Percentiles rank a stretch among this genome's conserved stretches.
Evolutionary conservation across 352 stramenopile species (phyloP).

Genomic region (Phytophthora vignae): DNA sequence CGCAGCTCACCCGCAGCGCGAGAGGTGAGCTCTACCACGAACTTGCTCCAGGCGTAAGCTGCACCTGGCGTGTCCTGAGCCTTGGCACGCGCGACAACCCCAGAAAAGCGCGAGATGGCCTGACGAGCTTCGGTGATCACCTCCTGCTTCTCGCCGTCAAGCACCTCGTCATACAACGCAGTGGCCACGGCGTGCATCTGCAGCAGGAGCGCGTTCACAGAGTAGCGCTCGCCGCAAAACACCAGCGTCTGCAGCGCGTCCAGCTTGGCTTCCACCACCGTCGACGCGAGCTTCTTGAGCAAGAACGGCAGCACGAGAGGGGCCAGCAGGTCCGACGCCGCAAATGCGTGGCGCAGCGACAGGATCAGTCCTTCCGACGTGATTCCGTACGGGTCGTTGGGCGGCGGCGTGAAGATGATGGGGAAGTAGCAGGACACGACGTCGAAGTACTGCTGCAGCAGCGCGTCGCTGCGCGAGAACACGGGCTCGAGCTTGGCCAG

Average conservation of each 20-base stretch:
- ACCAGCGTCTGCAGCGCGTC: slow-evolving; percentile 86
- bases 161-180: slow-evolving; percentile 82
- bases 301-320: slow-evolving; percentile 88
- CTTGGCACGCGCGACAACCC: slow-evolving; percentile 70
- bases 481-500: slow-evolving; percentile 63
- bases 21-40: slow-evolving; percentile 81
- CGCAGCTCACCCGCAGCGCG: slow-evolving; percentile 70
- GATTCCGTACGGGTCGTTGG: slow-evolving; percentile 92
- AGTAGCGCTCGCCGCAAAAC: slow-evolving; percentile 83
- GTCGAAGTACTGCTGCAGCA: slow-evolving; percentile 90
- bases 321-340: slow-evolving; percentile 78
- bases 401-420: slow-evolving; percentile 92
- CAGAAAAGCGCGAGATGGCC: slow-evolving; percentile 72
- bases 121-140: slow-evolving; percentile 70
- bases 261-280: slow-evolving; percentile 80
- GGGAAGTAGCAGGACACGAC: slow-evolving; percentile 93
- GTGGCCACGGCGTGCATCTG: slow-evolving; percentile 72
- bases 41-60: slow-evolving; percentile 85
- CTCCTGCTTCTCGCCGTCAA: slow-evolving; percentile 87
- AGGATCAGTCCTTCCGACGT: slow-evolving; percentile 86
- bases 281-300: slow-evolving; percentile 87
- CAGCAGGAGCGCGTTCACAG: slow-evolving; percentile 80
- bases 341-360: slow-evolving; percentile 84
- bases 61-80: slow-evolving; percentile 60
- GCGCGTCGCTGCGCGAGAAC: slow-evolving; percentile 70